Evolutionary conservation across 495 filamentous ascomycete genomes (phyloP), one percentile per base, ranked within the genome.

Genomic region (Penicillium crystallinum): DNA sequence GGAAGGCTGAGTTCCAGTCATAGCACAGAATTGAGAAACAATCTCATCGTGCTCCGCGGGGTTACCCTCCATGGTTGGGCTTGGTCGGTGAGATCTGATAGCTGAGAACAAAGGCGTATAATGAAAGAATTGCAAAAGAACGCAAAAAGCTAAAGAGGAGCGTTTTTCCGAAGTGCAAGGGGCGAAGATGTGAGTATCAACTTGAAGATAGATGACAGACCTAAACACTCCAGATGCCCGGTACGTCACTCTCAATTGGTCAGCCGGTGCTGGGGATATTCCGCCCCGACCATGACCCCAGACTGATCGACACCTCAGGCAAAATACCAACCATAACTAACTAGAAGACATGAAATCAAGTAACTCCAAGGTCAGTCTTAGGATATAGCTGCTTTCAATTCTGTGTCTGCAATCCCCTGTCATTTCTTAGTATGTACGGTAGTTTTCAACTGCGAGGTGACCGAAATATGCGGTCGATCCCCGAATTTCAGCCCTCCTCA

Each of bases 1-100:
- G 34, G 83, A 70, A 4, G 85, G 66, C 9, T 77, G 68, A 17
- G 79, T 76, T 19, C 84, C 82, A 3, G 90, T 92, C 61, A 96
- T 74, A 45, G 73, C 73, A 65, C 82, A 83, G 69, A 96, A 91
- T 66, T 86, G 75, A 57, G 79, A 78, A 53, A 93, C 83, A 51
- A 88, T 69, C 57, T 79, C 77, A 66, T 91, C 85, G 51, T 83
- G 83, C 58, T 85, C 78, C 29, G 66, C 57, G 64, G 73, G 72
- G 62, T 69, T 70, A 70, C 82, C 80, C 18, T 73, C 77, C 80
- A 83, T 83, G 49, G 53, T 69, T 54, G 49, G 52, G 53, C 27
- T 64, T 44, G 47, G 30, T 19, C 31, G 21, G 38, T 1, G 9
- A n/a, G 21, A 39, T 19, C 21, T 7, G 21, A 23, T 15, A 25